A percentile compares a stretch with the other conserved stretches of the same genome.
phyloP scores from a whole-genome alignment of 2,329 filamentous ascomycete species.

The Arthroderma sp. region DNA sequence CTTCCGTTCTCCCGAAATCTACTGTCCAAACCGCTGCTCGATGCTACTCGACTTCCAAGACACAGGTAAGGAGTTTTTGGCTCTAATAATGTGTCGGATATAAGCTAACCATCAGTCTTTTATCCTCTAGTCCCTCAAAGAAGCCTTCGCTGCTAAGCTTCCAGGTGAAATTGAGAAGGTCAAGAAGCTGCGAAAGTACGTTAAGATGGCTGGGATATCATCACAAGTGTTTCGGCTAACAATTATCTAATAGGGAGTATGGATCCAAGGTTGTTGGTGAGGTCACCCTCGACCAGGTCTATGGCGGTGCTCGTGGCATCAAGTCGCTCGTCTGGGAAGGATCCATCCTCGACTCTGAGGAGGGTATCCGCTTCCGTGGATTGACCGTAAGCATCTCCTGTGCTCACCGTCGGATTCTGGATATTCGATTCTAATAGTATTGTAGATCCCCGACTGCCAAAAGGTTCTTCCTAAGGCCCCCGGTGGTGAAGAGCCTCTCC shows the following conservation, averaged over 20 bases:
- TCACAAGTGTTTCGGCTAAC: too few relatives aligned
- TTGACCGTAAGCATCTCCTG: slow-evolving; percentile 52
- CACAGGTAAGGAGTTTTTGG: slow-evolving; percentile 49
- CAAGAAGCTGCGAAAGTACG: slow-evolving; percentile 90
- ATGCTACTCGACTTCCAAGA: slow-evolving; percentile 80
- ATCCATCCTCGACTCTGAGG: slow-evolving; percentile 93
- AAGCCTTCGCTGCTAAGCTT: slow-evolving; percentile 91
- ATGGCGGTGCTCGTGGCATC: slow-evolving; percentile 97
- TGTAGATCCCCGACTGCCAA: slow-evolving; percentile 89
- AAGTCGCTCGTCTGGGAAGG: slow-evolving; percentile 98
- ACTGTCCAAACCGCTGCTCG: slow-evolving; percentile 58
- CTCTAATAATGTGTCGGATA: slow-evolving; percentile 6
- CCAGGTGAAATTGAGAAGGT: slow-evolving; percentile 98
- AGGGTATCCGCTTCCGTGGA: slow-evolving; percentile 98
- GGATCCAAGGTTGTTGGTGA: slow-evolving; percentile 92
- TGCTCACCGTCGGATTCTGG: not conserved
- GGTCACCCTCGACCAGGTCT: slow-evolving; percentile 98
- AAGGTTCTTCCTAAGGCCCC: slow-evolving; percentile 92
- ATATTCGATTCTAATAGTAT: not conserved
- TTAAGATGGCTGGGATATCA: not conserved
- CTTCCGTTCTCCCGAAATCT: slow-evolving; percentile 51
- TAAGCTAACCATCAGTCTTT: slow-evolving; percentile 10
- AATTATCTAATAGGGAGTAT: slow-evolving; percentile 53
- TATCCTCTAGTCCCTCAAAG: slow-evolving; percentile 69
- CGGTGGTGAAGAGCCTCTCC: slow-evolving; percentile 90